Evolutionary conservation across 1,139 yeast genomes (phyloP).

Genomic region (Hemisphaericaspora xylofermentans): DNA sequence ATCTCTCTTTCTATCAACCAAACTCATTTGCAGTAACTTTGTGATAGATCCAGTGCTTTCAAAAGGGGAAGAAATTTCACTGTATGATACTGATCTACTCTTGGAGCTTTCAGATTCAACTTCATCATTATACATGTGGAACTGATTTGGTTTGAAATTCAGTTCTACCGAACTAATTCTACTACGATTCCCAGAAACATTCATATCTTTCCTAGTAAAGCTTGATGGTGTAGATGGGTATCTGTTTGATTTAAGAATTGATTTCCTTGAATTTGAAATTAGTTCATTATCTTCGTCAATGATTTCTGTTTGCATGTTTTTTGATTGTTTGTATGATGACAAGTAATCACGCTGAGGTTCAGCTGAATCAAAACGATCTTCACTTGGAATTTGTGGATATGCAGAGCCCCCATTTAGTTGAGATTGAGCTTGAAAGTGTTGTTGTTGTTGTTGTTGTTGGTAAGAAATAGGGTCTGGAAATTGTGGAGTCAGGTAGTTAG

Average conservation of each 20-base stretch:
- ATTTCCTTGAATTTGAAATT: conserved; percentile 30
- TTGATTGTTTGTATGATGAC: conserved; percentile 12
- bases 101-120: conserved; percentile 8
- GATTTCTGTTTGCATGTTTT: conserved; percentile 8
- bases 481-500: conserved; percentile 4
- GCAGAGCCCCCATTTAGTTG: not conserved
- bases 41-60: not conserved
- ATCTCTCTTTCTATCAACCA: conserved; percentile 5
- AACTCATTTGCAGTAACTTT: not conserved
- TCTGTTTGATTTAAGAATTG: conserved; percentile 37
- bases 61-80: not conserved
- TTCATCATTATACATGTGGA: conserved; percentile 13
- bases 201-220: conserved; percentile 5
- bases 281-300: conserved; percentile 20
- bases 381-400: conserved; percentile 1
- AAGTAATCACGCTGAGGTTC: conserved; percentile 12
- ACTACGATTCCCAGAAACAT: not conserved
- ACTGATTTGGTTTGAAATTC: conserved; percentile 25
- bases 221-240: conserved; percentile 37
- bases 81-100: not conserved
- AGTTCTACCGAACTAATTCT: conserved; percentile 28
- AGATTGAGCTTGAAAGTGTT: conserved; percentile 4
- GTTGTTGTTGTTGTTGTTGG: conserved; percentile 9
- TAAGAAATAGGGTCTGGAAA: conserved; percentile 6
- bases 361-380: not conserved